phyloP scores from a whole-genome alignment of 164 flowering plant genomes.

The Dillenia suffruticosa region DNA sequence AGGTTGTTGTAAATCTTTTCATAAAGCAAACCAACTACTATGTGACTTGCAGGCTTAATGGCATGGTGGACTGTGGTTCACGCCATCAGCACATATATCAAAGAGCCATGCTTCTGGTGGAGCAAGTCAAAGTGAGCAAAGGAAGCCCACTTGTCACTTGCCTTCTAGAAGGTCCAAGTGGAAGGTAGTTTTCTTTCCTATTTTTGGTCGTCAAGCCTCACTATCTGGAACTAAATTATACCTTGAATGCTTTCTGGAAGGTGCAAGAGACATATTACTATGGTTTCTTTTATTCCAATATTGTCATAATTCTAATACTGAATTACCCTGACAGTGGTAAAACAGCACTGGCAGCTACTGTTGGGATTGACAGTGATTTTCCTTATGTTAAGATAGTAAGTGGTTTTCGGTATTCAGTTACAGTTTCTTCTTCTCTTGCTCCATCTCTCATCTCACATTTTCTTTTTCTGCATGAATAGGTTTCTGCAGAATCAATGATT shows the following conservation, averaged over 20 bases:
- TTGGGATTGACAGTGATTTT: conserved; percentile 93
- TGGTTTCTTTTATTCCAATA: neutral
- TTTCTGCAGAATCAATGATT: conserved; percentile 92
- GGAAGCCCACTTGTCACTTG: conserved; percentile 92
- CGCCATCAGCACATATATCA: conserved; percentile 72
- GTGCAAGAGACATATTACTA: too few relatives aligned
- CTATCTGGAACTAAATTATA: too few relatives aligned
- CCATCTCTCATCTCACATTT: neutral
- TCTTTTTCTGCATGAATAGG: conserved; percentile 25
- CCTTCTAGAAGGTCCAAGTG: conserved; percentile 93
- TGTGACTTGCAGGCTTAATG: conserved; percentile 56
- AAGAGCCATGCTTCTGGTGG: conserved; percentile 88
- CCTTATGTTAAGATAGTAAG: conserved; percentile 97
- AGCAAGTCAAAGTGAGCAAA: conserved; percentile 92
- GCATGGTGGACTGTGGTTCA: conserved; percentile 84
- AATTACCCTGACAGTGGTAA: conserved; percentile 71
- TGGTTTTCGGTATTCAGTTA: neutral
- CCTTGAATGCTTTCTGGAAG: too few relatives aligned
- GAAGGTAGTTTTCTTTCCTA: conserved; percentile 50
- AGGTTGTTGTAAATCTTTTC: too few relatives aligned
- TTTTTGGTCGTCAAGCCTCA: neutral
- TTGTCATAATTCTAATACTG: conserved; percentile 1
- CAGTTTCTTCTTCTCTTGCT: neutral
- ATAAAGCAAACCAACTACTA: neutral
- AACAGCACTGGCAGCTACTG: conserved; percentile 89